phyloP scores from a whole-genome alignment of 169 alveolate genomes.

The Eimeria acervulina region DNA sequence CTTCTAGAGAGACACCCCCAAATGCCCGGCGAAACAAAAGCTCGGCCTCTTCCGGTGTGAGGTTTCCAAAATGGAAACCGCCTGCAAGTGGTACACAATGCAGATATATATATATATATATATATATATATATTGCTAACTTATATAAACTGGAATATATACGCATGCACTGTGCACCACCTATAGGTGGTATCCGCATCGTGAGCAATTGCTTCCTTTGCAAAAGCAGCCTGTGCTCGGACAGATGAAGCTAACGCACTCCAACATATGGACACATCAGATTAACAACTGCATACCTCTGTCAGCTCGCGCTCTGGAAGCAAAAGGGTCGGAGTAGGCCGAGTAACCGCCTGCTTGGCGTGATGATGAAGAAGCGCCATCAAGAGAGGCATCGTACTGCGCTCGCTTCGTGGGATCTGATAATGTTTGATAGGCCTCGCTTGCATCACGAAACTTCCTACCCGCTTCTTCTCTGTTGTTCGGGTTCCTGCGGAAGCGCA shows the following conservation, averaged over 20 bases:
- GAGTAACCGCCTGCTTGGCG: not conserved
- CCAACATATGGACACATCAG: not conserved
- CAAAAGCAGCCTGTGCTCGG: not conserved
- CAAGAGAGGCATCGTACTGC: constrained; percentile 75
- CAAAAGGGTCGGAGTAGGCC: constrained; percentile 7
- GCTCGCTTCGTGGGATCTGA: constrained; percentile 93
- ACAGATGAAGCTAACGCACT: not conserved
- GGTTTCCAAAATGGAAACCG: not conserved
- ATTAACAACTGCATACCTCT: not conserved
- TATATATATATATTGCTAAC: not conserved
- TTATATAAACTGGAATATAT: not conserved
- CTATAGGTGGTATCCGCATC: no score
- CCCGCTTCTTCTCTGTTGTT: constrained; percentile 93
- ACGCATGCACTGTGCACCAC: not conserved
- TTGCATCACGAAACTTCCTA: constrained; percentile 92
- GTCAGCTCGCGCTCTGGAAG: not conserved
- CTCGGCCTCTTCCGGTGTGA: constrained; percentile 81
- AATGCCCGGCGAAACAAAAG: constrained; percentile 76
- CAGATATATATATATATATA: not conserved
- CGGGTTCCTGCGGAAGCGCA: constrained; percentile 92
- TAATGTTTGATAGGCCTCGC: constrained; percentile 95
- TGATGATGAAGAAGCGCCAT: not conserved
- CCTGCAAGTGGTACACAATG: not conserved
- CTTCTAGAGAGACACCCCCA: constrained; percentile 68
- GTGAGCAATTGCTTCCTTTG: not conserved